These are phyloP conservation scores for Zalaria obscura DNA, from an alignment of 2,329 filamentous ascomycete genomes.

Conservation along the genomic window DNA sequence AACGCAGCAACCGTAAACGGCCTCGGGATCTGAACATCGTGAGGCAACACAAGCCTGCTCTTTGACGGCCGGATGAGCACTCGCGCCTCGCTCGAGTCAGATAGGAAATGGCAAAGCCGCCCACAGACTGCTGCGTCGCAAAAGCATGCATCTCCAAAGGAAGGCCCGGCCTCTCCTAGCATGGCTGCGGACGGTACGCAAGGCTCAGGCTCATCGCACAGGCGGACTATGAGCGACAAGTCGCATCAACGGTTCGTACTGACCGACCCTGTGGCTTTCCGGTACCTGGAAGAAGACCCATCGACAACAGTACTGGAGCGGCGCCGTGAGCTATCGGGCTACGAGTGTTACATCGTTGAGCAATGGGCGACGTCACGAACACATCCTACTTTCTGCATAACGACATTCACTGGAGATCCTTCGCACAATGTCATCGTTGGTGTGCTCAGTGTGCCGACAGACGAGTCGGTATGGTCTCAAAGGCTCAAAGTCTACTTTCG, in stretches of 20 bases:
- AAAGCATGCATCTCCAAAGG: background rate
- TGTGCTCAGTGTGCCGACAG: constrained; percentile 66
- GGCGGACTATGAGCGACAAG: background rate
- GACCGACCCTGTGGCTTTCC: constrained; percentile 51
- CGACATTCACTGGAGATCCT: constrained; percentile 80
- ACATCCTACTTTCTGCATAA: constrained; percentile 82
- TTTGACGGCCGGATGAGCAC: background rate
- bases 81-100: background rate
- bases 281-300: constrained; percentile 74
- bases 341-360: constrained; percentile 88
- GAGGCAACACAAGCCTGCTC: too few relatives aligned
- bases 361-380: constrained; percentile 93
- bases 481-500: constrained; percentile 73
- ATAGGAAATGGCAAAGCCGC: background rate
- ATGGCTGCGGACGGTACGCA: background rate
- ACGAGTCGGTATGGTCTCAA: constrained; percentile 68
- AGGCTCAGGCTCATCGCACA: background rate
- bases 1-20: too few relatives aligned
- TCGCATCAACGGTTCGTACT: constrained; percentile 46
- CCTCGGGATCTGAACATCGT: too few relatives aligned
- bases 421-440: constrained; percentile 66
- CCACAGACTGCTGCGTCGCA: background rate
- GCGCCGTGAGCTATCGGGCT: constrained; percentile 57
- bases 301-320: constrained; percentile 62
- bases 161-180: background rate